phyloP scores from a whole-genome alignment of 2,329 filamentous ascomycete species.

The Ilyonectria sp. region DNA sequence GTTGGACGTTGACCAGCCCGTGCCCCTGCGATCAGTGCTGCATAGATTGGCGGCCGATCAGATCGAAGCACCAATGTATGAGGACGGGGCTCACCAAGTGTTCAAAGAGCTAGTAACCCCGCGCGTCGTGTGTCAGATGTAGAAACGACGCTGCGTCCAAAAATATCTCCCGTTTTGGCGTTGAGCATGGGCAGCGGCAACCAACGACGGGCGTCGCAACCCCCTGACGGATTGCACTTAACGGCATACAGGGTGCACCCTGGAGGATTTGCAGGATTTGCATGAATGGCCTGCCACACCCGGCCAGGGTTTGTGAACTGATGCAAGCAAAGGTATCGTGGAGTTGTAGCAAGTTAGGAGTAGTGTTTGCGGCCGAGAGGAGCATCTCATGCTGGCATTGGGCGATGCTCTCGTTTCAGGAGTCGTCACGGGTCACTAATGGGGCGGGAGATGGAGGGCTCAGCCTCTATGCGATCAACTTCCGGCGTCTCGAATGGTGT shows the following conservation, averaged over 20 bases:
- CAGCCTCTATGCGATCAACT: conserved; percentile 26
- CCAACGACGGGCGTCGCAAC: conserved; percentile 21
- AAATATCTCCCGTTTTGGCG: conserved; percentile 19
- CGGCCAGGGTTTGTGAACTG: conserved; percentile 19
- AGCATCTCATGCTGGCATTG: conserved; percentile 18
- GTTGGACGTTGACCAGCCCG: conserved; percentile 22
- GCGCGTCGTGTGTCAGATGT: conserved; percentile 12
- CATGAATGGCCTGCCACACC: conserved; percentile 29
- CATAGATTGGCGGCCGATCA: conserved; percentile 19
- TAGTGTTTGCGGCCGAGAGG: conserved; percentile 1
- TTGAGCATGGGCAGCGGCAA: conserved; percentile 9
- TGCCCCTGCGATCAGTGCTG: conserved; percentile 21
- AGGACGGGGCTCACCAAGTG: conserved; percentile 9
- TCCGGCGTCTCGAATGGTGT: conserved; percentile 27
- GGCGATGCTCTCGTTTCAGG: conserved; percentile 23
- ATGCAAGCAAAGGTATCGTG: conserved; percentile 14
- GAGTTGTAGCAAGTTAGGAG: conserved; percentile 21
- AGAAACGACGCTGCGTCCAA: conserved; percentile 24
- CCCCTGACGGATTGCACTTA: conserved; percentile 6
- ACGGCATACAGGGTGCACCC: conserved; percentile 18
- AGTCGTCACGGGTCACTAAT: conserved; percentile 16
- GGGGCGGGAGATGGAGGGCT: conserved; percentile 9
- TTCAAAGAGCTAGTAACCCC: conserved; percentile 7
- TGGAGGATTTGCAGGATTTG: conserved; percentile 20
- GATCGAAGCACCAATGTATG: conserved; percentile 10